Evolutionary conservation across 805 yeast species (phyloP).

Genomic region (Starmerella stellata): DNA sequence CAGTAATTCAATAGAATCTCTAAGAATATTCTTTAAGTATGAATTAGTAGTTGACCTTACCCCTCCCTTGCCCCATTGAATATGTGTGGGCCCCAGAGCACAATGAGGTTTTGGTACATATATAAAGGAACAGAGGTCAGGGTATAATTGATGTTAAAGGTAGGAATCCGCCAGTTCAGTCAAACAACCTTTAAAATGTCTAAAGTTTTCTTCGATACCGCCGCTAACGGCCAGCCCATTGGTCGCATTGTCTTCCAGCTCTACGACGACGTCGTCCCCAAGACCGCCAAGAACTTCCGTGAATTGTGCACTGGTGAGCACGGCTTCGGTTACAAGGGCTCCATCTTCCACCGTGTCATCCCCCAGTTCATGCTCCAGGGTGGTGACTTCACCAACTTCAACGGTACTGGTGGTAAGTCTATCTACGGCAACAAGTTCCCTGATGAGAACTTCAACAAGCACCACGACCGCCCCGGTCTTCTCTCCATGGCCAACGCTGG

Average conservation of each 20-base stretch:
- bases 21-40: not conserved
- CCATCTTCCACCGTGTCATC: conserved; percentile 90
- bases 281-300: conserved; percentile 91
- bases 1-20: not conserved
- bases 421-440: conserved; percentile 56
- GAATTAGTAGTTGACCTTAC: not conserved
- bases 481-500: conserved; percentile 97
- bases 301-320: conserved; percentile 87
- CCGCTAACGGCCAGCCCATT: conserved; percentile 59
- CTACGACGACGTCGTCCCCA: conserved; percentile 81
- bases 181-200: conserved; percentile 19
- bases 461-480: conserved; percentile 65
- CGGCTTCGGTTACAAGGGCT: conserved; percentile 76
- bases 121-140: conserved; percentile 7
- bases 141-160: conserved; percentile 6
- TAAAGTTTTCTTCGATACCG: conserved; percentile 62
- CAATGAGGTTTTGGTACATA: not conserved
- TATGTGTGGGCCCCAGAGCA: not conserved
- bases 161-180: conserved; percentile 13
- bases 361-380: conserved; percentile 96
- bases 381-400: conserved; percentile 70
- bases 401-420: conserved; percentile 85
- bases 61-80: not conserved
- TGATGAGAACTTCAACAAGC: conserved; percentile 59
- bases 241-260: conserved; percentile 78